Percentiles rank a stretch among this genome's conserved stretches.
These are phyloP conservation scores for Ogataea paradorogensis DNA, from an alignment of 805 yeast genomes.

Conservation along the genomic window DNA sequence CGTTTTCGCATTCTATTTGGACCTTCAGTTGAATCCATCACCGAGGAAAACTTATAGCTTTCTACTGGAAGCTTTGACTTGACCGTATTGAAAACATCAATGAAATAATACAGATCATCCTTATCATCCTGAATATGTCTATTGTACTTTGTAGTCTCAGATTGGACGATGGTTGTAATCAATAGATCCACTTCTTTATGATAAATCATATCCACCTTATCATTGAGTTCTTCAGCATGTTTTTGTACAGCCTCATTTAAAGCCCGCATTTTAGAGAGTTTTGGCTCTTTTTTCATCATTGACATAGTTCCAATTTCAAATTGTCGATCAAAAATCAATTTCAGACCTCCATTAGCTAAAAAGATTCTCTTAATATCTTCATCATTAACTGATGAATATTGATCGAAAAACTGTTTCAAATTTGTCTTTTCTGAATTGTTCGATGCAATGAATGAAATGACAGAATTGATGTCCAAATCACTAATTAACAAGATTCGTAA, in stretches of 20 bases:
- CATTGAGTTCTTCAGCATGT: background rate
- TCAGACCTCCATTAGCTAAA: slow-evolving; percentile 10
- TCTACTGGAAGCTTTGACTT: slow-evolving; percentile 35
- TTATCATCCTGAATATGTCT: slow-evolving; percentile 62
- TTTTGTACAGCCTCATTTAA: slow-evolving; percentile 3
- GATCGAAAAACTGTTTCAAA: slow-evolving; percentile 3
- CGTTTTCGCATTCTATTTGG: slow-evolving; percentile 63
- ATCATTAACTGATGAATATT: slow-evolving; percentile 20
- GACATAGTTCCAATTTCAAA: slow-evolving; percentile 8
- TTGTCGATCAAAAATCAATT: slow-evolving; percentile 5
- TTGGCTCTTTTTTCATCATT: slow-evolving; percentile 2
- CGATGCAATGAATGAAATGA: background rate
- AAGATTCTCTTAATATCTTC: slow-evolving; percentile 17
- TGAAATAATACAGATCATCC: slow-evolving; percentile 53
- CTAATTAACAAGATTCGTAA: slow-evolving; percentile 20
- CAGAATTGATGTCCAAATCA: background rate
- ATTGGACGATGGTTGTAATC: slow-evolving; percentile 38
- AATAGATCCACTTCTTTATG: slow-evolving; percentile 33
- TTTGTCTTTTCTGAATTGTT: background rate
- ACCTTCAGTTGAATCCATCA: slow-evolving; percentile 68
- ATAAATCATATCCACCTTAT: slow-evolving; percentile 3
- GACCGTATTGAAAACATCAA: slow-evolving; percentile 45
- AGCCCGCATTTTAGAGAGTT: background rate
- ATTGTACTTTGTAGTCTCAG: slow-evolving; percentile 48
- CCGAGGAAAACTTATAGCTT: slow-evolving; percentile 35